phyloP scores from a whole-genome alignment of 1,284 basidiomycete species.

The Ganoderma resinaceum region DNA sequence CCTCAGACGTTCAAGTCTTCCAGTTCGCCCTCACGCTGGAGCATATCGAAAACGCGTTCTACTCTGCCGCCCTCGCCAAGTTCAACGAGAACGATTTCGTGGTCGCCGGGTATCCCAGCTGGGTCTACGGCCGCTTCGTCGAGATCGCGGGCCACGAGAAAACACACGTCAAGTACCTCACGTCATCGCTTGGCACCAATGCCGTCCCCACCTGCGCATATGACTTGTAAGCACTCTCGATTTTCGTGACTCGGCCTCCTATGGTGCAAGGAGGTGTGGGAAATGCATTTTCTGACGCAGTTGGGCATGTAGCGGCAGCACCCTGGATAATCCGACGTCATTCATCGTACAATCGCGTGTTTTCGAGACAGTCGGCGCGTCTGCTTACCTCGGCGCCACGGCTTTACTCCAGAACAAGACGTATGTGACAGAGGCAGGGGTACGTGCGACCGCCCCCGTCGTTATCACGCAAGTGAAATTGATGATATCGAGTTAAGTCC shows the following conservation, averaged over 20 bases:
- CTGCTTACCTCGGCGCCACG: slow-evolving; percentile 59
- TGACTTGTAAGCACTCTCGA: slow-evolving; percentile 52
- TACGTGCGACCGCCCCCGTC: slow-evolving; percentile 4
- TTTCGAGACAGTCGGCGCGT: slow-evolving; percentile 59
- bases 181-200: slow-evolving; percentile 57
- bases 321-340: slow-evolving; percentile 47
- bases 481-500: slow-evolving; percentile 29
- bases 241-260: slow-evolving; percentile 7
- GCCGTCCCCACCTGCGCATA: slow-evolving; percentile 65
- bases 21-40: slow-evolving; percentile 75
- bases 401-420: slow-evolving; percentile 33
- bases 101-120: slow-evolving; percentile 57
- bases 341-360: slow-evolving; percentile 60
- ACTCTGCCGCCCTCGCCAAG: slow-evolving; percentile 50
- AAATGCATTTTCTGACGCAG: neutral
- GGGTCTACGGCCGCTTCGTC: slow-evolving; percentile 55
- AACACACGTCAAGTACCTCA: slow-evolving; percentile 49
- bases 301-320: slow-evolving; percentile 42
- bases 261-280: neutral
- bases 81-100: slow-evolving; percentile 58
- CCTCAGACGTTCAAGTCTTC: slow-evolving; percentile 41
- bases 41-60: slow-evolving; percentile 75
- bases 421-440: slow-evolving; percentile 26
- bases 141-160: slow-evolving; percentile 68
- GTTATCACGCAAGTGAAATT: neutral